Evolutionary conservation across 495 filamentous ascomycete species (phyloP).

Genomic region (Penicillium goetzii): DNA sequence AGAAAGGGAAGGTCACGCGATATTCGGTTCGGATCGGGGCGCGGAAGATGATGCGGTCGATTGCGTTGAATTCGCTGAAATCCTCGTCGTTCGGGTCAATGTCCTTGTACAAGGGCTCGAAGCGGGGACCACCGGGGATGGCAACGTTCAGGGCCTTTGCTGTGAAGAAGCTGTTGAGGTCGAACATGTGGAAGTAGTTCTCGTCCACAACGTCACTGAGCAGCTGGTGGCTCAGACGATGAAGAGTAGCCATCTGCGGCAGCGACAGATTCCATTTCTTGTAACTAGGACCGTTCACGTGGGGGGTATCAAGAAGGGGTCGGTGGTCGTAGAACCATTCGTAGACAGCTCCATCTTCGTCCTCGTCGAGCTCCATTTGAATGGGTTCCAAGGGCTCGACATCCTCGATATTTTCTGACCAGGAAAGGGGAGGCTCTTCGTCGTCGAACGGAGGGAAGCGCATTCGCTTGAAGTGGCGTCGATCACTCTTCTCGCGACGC

Average conservation of each 20-base stretch:
- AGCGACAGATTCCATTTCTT: constrained; percentile 93
- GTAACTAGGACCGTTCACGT: constrained; percentile 97
- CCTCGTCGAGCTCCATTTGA: constrained; percentile 97
- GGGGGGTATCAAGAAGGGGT: constrained; percentile 85
- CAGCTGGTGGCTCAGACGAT: constrained; percentile 88
- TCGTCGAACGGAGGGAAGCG: constrained; percentile 98
- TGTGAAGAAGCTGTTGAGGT: constrained; percentile 91
- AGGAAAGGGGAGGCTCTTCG: constrained; percentile 95
- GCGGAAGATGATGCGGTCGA: constrained; percentile 98
- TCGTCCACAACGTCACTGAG: constrained; percentile 91
- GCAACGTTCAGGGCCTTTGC: constrained; percentile 98
- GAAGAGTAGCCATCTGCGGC: constrained; percentile 94
- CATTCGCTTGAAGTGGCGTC: constrained; percentile 98
- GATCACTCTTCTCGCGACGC: constrained; percentile 96
- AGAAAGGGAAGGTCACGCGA: constrained; percentile 87
- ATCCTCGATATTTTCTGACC: constrained; percentile 98
- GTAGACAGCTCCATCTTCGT: constrained; percentile 87
- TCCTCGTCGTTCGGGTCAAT: constrained; percentile 99
- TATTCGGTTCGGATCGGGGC: constrained; percentile 95
- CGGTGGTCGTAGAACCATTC: constrained; percentile 99
- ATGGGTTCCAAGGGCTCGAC: constrained; percentile 98
- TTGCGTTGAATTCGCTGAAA: constrained; percentile 99
- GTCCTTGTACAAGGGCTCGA: constrained; percentile 98
- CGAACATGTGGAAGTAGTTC: constrained; percentile 99
- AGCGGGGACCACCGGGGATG: constrained; percentile 93